Evolutionary conservation across 352 stramenopile species (phyloP).

Genomic region (Pythium phragmitis): DNA sequence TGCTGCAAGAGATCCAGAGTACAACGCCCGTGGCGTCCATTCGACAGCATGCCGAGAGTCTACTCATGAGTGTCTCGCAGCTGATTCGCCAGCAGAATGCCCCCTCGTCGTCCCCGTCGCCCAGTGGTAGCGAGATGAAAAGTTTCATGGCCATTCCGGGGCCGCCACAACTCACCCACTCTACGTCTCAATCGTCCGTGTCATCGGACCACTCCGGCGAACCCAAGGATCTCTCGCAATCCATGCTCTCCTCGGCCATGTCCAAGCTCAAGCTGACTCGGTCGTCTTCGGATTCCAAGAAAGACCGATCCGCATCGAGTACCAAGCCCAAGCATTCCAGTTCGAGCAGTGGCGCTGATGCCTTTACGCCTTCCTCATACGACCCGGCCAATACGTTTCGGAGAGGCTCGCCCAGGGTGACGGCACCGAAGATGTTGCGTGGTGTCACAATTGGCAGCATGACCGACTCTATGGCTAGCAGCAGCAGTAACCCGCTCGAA

Average conservation of each 20-base stretch:
- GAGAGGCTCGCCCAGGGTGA: constrained; percentile 27
- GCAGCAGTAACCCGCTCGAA: constrained; percentile 32
- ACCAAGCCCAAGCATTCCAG: constrained; percentile 41
- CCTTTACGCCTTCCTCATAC: constrained; percentile 44
- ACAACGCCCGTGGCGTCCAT: constrained; percentile 77
- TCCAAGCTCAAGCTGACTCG: constrained; percentile 63
- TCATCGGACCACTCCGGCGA: constrained; percentile 28
- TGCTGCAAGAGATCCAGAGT: constrained; percentile 75
- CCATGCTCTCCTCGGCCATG: constrained; percentile 51
- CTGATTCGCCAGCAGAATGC: constrained; percentile 58
- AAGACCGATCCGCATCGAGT: constrained; percentile 45
- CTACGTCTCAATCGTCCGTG: constrained; percentile 29
- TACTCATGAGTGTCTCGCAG: constrained; percentile 63
- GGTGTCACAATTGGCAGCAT: constrained; percentile 63
- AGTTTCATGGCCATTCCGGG: constrained; percentile 22
- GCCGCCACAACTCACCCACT: constrained; percentile 28
- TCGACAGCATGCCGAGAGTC: constrained; percentile 65
- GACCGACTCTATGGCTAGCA: constrained; percentile 24
- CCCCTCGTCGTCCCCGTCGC: constrained; percentile 30
- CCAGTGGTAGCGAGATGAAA: constrained; percentile 5
- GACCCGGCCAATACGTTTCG: constrained; percentile 23
- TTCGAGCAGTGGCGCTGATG: constrained; percentile 40
- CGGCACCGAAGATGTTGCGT: constrained; percentile 59
- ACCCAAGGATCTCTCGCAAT: constrained; percentile 22
- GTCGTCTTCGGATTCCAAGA: constrained; percentile 78